These are phyloP conservation scores for Sugiyamaella mastotermitis DNA, from an alignment of 805 yeast species.

Conservation along the genomic window DNA sequence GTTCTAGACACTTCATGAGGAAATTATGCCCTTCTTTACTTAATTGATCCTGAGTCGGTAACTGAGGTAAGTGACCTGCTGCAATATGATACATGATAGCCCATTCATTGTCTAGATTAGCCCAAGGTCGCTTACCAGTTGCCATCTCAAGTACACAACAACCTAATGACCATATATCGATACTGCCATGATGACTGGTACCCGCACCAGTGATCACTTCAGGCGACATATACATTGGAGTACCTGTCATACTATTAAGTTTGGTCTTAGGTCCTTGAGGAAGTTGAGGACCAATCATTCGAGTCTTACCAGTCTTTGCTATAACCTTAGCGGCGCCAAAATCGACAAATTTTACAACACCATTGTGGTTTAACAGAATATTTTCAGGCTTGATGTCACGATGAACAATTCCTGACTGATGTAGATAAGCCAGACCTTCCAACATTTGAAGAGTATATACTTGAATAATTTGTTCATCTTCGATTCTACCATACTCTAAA, in stretches of 20 bases:
- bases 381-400: constrained; percentile 96
- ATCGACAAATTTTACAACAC: constrained; percentile 91
- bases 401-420: constrained; percentile 92
- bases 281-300: constrained; percentile 19
- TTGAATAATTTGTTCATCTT: constrained; percentile 88
- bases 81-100: constrained; percentile 98
- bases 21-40: constrained; percentile 68
- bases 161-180: constrained; percentile 95
- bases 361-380: constrained; percentile 81
- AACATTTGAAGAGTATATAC: constrained; percentile 86
- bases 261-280: constrained; percentile 26
- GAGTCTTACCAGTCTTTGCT: constrained; percentile 32
- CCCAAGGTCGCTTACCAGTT: constrained; percentile 96
- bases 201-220: constrained; percentile 81
- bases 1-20: constrained; percentile 68
- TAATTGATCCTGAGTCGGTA: constrained; percentile 75
- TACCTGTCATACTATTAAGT: constrained; percentile 65
- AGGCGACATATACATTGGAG: constrained; percentile 99
- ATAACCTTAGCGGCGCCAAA: constrained; percentile 94
- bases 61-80: constrained; percentile 83
- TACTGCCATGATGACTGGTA: constrained; percentile 55
- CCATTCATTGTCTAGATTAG: constrained; percentile 93
- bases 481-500: constrained; percentile 87
- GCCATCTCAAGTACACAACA: constrained; percentile 96
- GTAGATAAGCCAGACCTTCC: constrained; percentile 92